Evolutionary conservation across 1,139 yeast species (phyloP), one percentile per base, ranked within the genome.

Genomic region (Magnusiomyces fungicola): DNA sequence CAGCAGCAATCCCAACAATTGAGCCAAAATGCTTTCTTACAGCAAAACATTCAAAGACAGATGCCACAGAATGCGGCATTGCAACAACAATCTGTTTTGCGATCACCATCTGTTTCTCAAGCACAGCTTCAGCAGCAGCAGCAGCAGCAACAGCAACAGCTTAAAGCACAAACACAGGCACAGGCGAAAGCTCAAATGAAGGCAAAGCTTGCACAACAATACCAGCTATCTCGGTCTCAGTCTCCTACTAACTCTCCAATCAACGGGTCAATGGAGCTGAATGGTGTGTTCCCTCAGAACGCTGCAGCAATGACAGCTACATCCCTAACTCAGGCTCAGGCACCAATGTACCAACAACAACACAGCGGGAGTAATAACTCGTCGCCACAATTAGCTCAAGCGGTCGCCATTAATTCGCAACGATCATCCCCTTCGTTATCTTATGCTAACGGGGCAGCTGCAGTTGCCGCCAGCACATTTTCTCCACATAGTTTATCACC

Each of bases 1-100:
- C 59, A 51, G 43, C 56, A 51, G 46, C 56, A 50, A 45, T 49
- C 45, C 34, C 52, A 50, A 41, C 55, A 49, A 37, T 19, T 23
- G 16, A 34, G 14, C 14, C 38, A 34, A 18, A 34, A 18, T 34
- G 6, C 38, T 5, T 34, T 5, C 19, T 44, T 43, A 21, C 53
- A 43, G 24, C 53, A 46, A 27, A 46, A 48, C 41, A 46, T 37
- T 41, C 48, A 43, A 21, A 46, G 41, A 22, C 24, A 23, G 37
- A 39, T 41, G 12, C 47, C 47, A 36, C 44, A 48, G 37, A 50
- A 46, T 19, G 22, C 24, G 12, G 38, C 41, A 34, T 27, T 37
- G 16, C 39, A 34, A 34, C 46, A 25, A 37, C 46, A 18, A 14
- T 22, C 29, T 29, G 25, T 34, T 10, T 41, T 25, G 29, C 46